Conservation (phyloP, 495 filamentous ascomycete species). For the Aspergillus campestris region DNA sequence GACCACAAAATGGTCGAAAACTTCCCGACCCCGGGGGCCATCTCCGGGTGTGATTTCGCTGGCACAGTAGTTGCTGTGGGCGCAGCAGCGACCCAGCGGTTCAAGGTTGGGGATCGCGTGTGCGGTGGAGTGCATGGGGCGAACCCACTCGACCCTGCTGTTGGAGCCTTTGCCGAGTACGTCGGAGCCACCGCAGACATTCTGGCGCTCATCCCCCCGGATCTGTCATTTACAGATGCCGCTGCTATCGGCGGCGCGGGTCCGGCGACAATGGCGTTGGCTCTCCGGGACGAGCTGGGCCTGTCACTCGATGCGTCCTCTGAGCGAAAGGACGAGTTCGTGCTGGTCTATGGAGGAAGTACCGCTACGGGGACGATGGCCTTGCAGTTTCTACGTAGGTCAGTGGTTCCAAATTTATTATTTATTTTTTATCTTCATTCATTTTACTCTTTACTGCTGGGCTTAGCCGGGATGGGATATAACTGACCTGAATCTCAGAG, state of each 20-base stretch:
- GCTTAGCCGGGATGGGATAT: too few relatives aligned
- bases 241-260: constrained; percentile 14
- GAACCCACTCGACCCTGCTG: constrained; percentile 8
- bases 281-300: too few relatives aligned
- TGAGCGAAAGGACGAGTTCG: too few relatives aligned
- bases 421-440: too few relatives aligned
- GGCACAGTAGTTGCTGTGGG: constrained; percentile 26
- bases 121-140: constrained; percentile 15
- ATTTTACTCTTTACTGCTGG: too few relatives aligned
- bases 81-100: constrained; percentile 3
- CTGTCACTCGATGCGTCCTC: too few relatives aligned
- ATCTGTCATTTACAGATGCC: constrained; percentile 18
- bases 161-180: constrained; percentile 25
- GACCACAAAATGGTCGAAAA: constrained; percentile 35
- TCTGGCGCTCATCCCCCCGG: constrained; percentile 15
- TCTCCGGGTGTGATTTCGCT: constrained; percentile 37
- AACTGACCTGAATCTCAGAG: too few relatives aligned
- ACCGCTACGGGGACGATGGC: too few relatives aligned
- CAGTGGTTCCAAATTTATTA: too few relatives aligned
- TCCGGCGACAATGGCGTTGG: constrained; percentile 14
- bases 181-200: constrained; percentile 10
- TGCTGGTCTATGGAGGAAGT: too few relatives aligned
- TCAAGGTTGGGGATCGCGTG: constrained; percentile 16
- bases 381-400: too few relatives aligned
- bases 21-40: constrained; percentile 25